Conservation (phyloP, 345 rosid species). For the Salix udensis region DNA sequence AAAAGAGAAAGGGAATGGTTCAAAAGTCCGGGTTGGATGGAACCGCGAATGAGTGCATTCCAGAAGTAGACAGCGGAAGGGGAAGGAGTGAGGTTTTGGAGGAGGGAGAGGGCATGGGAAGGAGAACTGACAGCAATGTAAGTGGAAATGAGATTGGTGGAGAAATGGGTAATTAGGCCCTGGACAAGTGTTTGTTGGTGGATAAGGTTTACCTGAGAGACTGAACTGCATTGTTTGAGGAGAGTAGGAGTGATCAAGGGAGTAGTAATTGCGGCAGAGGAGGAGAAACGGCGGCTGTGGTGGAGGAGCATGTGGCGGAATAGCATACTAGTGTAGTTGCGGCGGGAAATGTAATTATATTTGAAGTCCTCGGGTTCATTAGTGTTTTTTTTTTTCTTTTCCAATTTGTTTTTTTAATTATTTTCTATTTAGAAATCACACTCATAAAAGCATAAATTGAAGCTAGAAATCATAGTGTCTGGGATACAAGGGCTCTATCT, state of each 20-base stretch:
- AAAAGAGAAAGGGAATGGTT: slow-evolving; percentile 37
- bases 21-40: slow-evolving; percentile 34
- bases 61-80: slow-evolving; percentile 54
- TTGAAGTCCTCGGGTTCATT: no score
- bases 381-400: no score
- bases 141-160: slow-evolving; percentile 56
- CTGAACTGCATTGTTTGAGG: slow-evolving; percentile 53
- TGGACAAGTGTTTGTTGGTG: slow-evolving; percentile 61
- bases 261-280: slow-evolving; percentile 7
- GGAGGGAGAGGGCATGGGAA: slow-evolving; percentile 48
- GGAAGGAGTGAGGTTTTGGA: slow-evolving; percentile 46
- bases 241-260: slow-evolving; percentile 31
- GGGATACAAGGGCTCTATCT: no score
- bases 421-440: no score
- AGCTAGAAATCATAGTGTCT: no score
- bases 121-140: slow-evolving; percentile 55
- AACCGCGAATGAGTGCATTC: slow-evolving; percentile 60
- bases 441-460: no score
- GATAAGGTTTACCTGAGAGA: slow-evolving; percentile 47
- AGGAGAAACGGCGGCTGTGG: slow-evolving; percentile 4
- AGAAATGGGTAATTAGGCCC: slow-evolving; percentile 37
- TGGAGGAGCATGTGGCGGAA: neutral
- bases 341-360: no score
- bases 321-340: neutral
- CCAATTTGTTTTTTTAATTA: no score